A percentile compares a stretch with the other conserved stretches of the same genome.
These are phyloP conservation scores for Taphrina deformans DNA, from an alignment of 1,139 yeast genomes.

Conservation along the genomic window DNA sequence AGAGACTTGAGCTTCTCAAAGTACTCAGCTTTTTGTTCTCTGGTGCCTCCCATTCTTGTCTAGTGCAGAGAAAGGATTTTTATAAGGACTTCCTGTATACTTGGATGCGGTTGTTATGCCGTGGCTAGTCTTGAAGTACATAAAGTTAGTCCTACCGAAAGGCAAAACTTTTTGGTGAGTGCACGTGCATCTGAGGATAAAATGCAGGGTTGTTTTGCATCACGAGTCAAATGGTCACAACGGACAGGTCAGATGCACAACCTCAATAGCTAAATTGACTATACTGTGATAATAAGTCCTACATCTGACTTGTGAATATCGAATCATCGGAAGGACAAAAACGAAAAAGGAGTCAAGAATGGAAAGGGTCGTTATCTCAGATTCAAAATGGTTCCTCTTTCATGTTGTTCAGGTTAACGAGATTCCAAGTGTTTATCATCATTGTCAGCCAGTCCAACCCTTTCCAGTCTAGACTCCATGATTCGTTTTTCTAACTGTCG, in stretches of 20 bases:
- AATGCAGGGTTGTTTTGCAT: neutral
- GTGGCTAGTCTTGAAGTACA: neutral
- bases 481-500: neutral
- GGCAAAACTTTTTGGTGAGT: neutral
- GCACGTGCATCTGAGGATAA: neutral
- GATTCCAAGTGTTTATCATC: conserved; percentile 32
- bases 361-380: conserved; percentile 1
- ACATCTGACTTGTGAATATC: too few species aligned
- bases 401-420: conserved; percentile 33
- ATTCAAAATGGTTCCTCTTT: conserved; percentile 26
- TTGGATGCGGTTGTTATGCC: neutral
- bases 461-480: neutral
- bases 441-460: neutral
- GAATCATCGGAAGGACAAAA: too few species aligned
- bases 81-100: conserved; percentile 24
- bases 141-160: neutral
- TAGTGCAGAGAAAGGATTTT: conserved; percentile 33
- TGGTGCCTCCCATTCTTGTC: conserved; percentile 88
- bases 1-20: conserved; percentile 92
- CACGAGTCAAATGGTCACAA: neutral
- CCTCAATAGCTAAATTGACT: too few species aligned
- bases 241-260: too few species aligned
- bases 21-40: conserved; percentile 96
- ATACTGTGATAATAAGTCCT: too few species aligned
- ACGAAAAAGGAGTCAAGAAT: neutral